A percentile compares a stretch with the other conserved stretches of the same genome.
phyloP scores from a whole-genome alignment of 805 yeast species.

The Torulaspora delbrueckii region DNA sequence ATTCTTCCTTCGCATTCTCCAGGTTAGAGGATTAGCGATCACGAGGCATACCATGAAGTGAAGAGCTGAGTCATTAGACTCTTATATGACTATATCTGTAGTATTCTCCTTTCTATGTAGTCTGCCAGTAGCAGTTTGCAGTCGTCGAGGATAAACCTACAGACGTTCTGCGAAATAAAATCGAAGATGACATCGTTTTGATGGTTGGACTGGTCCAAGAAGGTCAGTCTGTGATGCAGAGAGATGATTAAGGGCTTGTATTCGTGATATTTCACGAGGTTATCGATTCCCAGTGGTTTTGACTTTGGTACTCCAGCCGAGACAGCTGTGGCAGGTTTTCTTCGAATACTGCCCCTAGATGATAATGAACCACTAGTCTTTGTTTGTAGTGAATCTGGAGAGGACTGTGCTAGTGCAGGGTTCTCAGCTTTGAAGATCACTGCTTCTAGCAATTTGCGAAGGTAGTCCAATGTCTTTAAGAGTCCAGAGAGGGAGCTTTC shows the following conservation, averaged over 20 bases:
- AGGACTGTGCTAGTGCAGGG: neutral
- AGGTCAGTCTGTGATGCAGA: conserved; percentile 8
- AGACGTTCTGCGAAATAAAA: conserved; percentile 13
- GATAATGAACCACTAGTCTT: neutral
- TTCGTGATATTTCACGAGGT: conserved; percentile 7
- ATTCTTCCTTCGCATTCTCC: conserved; percentile 2
- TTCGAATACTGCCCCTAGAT: neutral
- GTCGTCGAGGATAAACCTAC: conserved; percentile 18
- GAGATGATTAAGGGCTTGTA: conserved; percentile 13
- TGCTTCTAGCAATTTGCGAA: conserved; percentile 10
- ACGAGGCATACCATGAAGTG: neutral
- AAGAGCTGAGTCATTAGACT: neutral
- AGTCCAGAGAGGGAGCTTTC: conserved; percentile 6
- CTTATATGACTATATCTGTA: conserved; percentile 1
- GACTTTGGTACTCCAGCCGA: neutral
- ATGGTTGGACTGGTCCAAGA: conserved; percentile 10
- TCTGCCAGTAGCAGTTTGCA: conserved; percentile 11
- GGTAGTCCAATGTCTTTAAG: conserved; percentile 11
- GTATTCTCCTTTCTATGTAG: conserved; percentile 7
- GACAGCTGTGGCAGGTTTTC: neutral
- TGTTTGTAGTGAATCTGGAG: neutral
- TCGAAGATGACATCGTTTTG: conserved; percentile 17
- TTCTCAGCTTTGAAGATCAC: neutral
- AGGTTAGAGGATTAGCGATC: neutral
- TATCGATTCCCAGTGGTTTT: conserved; percentile 1